Conservation (phyloP, 129 eudicot genomes). For the Escallonia herrerae region DNA sequence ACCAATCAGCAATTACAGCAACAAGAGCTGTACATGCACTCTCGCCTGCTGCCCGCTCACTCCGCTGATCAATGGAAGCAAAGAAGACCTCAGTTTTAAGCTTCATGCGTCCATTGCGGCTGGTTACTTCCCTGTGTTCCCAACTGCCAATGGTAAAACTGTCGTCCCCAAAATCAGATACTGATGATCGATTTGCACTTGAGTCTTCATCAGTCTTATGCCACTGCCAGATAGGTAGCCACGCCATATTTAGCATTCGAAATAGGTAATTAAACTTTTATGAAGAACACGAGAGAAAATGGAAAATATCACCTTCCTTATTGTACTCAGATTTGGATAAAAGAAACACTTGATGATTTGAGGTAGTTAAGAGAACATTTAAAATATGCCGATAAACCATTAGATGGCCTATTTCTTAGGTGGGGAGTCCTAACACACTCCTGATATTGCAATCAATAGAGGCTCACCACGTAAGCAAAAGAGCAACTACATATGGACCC, state of each 20-base stretch:
- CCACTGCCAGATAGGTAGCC: constrained; percentile 14
- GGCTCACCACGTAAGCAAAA: too few species aligned
- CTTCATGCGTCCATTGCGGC: constrained; percentile 70
- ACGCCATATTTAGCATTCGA: neutral
- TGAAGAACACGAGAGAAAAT: too few species aligned
- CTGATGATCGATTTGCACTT: constrained; percentile 24
- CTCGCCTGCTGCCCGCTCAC: constrained; percentile 74
- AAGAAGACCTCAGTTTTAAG: constrained; percentile 61
- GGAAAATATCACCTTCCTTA: too few species aligned
- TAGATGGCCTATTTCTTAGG: too few species aligned
- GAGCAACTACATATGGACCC: too few species aligned
- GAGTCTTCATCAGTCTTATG: constrained; percentile 35
- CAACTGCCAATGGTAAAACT: constrained; percentile 64
- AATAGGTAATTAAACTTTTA: too few species aligned
- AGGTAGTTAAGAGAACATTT: too few species aligned
- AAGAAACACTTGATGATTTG: too few species aligned
- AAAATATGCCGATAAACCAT: too few species aligned
- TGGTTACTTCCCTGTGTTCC: constrained; percentile 54
- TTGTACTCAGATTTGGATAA: too few species aligned
- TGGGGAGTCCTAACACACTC: too few species aligned
- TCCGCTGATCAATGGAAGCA: constrained; percentile 74
- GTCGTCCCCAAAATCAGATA: constrained; percentile 57
- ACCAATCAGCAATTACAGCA: constrained; percentile 63
- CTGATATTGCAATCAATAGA: too few species aligned
- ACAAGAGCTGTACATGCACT: constrained; percentile 81